Percentiles rank a stretch among this genome's conserved stretches.
These are phyloP conservation scores for Rutstroemia sp. DNA, from an alignment of 2,329 filamentous ascomycete species.

Conservation along the genomic window DNA sequence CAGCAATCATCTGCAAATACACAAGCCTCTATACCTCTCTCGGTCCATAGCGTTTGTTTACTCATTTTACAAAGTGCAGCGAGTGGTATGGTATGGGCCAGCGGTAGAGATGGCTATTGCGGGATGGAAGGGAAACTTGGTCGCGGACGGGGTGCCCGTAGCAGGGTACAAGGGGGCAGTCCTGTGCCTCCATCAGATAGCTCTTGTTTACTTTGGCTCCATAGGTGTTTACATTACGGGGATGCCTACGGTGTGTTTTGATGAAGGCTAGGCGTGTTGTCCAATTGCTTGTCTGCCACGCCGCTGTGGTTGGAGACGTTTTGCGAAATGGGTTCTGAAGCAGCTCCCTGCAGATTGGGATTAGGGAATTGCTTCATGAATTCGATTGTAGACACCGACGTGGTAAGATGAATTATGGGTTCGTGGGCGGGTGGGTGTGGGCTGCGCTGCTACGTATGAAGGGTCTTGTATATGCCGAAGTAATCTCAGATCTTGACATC, in stretches of 20 bases:
- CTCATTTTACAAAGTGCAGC: constrained; percentile 1
- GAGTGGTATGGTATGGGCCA: constrained; percentile 1
- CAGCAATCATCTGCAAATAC: neutral
- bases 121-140: neutral
- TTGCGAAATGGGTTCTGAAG: neutral
- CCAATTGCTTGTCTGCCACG: neutral
- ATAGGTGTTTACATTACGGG: neutral
- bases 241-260: neutral
- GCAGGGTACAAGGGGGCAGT: neutral
- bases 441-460: neutral
- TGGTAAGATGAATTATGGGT: neutral
- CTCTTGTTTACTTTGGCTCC: neutral
- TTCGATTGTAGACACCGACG: constrained; percentile 1
- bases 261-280: neutral
- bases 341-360: neutral
- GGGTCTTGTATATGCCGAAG: neutral
- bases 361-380: neutral
- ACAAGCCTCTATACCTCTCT: no score
- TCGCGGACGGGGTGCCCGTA: constrained; percentile 3
- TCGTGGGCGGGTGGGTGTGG: neutral
- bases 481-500: no score
- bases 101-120: neutral
- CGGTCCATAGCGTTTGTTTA: neutral
- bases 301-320: neutral
- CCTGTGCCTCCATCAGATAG: neutral